Evolutionary conservation across 73 alveolate species (phyloP).

Genomic region (Symbiodinium pilosum): DNA sequence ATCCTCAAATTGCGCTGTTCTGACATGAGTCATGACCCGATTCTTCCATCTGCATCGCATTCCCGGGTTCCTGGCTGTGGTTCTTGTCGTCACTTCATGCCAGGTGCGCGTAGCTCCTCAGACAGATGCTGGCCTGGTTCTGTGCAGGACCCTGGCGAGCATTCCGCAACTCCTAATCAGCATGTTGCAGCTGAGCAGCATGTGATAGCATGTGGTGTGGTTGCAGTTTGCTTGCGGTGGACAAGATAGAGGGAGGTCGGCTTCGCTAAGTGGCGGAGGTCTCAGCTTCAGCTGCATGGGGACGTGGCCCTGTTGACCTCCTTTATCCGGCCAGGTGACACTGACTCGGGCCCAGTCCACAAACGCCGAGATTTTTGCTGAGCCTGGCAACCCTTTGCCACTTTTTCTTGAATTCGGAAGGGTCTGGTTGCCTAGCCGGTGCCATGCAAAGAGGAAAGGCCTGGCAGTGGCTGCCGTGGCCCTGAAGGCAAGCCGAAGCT

Average conservation of each 20-base stretch:
- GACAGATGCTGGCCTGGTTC: conserved; percentile 73
- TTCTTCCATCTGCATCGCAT: too few species aligned
- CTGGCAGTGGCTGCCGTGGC: background rate
- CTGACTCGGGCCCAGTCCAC: background rate
- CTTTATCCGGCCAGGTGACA: background rate
- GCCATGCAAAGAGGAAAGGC: background rate
- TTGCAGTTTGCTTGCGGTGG: conserved; percentile 67
- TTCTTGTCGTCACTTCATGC: background rate
- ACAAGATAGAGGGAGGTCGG: conserved; percentile 77
- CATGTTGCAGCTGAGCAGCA: background rate
- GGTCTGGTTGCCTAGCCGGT: background rate
- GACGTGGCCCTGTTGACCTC: background rate
- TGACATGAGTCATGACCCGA: background rate
- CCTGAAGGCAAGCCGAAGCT: background rate
- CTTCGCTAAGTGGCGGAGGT: background rate
- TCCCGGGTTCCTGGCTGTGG: background rate
- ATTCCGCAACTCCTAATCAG: too few species aligned
- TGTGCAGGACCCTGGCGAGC: conserved; percentile 33
- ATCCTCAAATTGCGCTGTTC: background rate
- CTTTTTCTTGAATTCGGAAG: background rate
- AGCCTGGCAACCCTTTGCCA: too few species aligned
- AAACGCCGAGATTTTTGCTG: background rate
- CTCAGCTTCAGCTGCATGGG: too few species aligned
- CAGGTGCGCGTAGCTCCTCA: conserved; percentile 84
- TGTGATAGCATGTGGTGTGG: background rate